Base-by-base conservation (phyloP, 139 green algal species). In the Chlorella vulgaris region DNA sequence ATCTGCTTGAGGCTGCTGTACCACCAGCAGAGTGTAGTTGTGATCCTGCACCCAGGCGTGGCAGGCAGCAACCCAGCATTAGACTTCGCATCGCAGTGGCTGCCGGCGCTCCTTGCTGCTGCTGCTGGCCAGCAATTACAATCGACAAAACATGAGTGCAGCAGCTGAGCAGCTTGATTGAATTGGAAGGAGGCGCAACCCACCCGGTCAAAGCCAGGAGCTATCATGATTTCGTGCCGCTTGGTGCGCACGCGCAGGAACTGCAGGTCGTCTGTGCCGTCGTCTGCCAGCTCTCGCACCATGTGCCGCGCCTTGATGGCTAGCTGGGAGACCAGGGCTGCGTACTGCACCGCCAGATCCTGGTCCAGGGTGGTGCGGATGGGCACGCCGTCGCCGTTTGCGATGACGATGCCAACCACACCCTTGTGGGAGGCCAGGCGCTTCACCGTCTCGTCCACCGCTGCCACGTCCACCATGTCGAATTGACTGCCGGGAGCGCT, bases 171-270 rank as follows among this genome's bases (percentile, higher is more conserved):
- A n/a, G n/a, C n/a, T n/a, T n/a, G n/a, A n/a, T n/a, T n/a, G n/a
- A n/a, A n/a, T n/a, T n/a, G n/a, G n/a, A n/a, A n/a, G n/a, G n/a
- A n/a, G n/a, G n/a, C n/a, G n/a, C n/a, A 2, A 24, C 18, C 15
- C 35, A 79, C 73, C 73, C 90, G 65, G 50, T 94, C 89, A 79
- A 94, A 94, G 82, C 92, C 88, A 33, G 95, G 94, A 7, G 90
- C 90, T 71, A 98, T 93, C 83, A 98, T 92, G 74, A 98, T 94
- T 79, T 98, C 95, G 81, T 96, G 92, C 79, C 93, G 92, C 63
- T 94, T 93, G 36, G 86, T 93, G 4, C 95, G 85, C 58, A 98
- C 88, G 63, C 95, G 84, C 28, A 97, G 68, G 76, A 94, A 95
- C 60, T 93, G 88, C n/a, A 98, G 81, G 75, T 98, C 94, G 69